Base-by-base conservation (phyloP, 2,329 filamentous ascomycete species). In the Phaeomoniella chlamydospora region DNA sequence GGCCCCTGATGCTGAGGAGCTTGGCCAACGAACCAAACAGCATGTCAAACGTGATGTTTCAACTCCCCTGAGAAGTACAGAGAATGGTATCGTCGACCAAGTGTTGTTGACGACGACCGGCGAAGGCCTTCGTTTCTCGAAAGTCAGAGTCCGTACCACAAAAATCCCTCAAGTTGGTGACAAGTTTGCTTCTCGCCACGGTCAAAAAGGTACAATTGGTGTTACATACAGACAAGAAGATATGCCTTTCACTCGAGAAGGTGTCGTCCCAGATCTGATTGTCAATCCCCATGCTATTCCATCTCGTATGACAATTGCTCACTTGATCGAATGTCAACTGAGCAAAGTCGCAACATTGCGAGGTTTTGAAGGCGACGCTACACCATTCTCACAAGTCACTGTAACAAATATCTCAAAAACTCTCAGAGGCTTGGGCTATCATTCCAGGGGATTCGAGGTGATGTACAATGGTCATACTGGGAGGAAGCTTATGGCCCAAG, bases 261-360 rank as follows among this genome's bases (percentile, higher is more conserved):
- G 92, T 49, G 73, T 98, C 36, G 81, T 80, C 0, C 90, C 92
- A 0, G 92, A 98, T 59, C 71, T 98, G 43, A 94, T 98, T 59
- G 96, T 98, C 69, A 98, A 98, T 60, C 90, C 90, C 1, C 90
- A 98, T 70, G 92, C 90, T 54, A 98, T 98, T 72, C 90, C 90
- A 0, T 98, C 90, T 37, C 90, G 90, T 74, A 98, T 98, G 90
- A 98, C 92, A 2, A 98, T 98, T 77, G 90, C 90, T 50, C 90
- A 98, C 70, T 87, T 98, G 74, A 93, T 98, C 56, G 90, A 98
- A 68, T 98, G 90, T 71, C 72, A 96, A 48, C 73, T 98, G 38
- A 93, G 85, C 57, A 98, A 98, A 58, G 90, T 98, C 22, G 85
- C 86, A 1, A 83, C 90, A 2, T 70, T 98, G 15, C 83, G 87